Conservation (phyloP, 2,329 filamentous ascomycete genomes). For the Hypoxylon sp. region DNA sequence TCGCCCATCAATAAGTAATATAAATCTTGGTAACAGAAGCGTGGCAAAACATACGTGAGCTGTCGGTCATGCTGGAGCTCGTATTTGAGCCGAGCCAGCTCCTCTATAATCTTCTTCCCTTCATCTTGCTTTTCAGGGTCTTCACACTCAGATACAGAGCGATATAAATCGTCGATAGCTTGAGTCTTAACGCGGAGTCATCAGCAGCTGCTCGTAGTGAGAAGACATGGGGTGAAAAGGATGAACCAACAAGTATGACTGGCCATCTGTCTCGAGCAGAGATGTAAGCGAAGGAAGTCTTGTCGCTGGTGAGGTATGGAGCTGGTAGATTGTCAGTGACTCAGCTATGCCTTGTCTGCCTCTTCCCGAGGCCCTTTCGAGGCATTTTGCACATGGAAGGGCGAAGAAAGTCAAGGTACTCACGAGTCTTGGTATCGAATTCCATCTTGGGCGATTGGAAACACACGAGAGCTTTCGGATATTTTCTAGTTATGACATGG, state of each 20-base stretch:
- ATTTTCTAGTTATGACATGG: background rate
- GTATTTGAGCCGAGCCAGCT: constrained; percentile 88
- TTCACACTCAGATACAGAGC: constrained; percentile 69
- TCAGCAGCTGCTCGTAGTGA: constrained; percentile 5
- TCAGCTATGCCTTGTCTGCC: background rate
- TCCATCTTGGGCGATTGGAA: constrained; percentile 66
- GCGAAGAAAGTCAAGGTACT: constrained; percentile 50
- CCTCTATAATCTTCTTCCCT: constrained; percentile 86
- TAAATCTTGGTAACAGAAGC: background rate
- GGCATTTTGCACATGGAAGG: background rate
- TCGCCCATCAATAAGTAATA: constrained; percentile 13
- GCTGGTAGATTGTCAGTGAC: constrained; percentile 61
- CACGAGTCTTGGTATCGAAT: constrained; percentile 79
- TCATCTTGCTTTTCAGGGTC: constrained; percentile 77
- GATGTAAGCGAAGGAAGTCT: constrained; percentile 85
- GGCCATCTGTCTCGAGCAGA: constrained; percentile 93
- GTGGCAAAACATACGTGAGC: constrained; percentile 70
- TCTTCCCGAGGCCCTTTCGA: background rate
- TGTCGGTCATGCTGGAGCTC: constrained; percentile 90
- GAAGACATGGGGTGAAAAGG: background rate
- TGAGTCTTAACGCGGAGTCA: constrained; percentile 71
- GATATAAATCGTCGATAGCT: constrained; percentile 94
- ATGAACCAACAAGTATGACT: constrained; percentile 79
- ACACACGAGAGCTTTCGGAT: background rate
- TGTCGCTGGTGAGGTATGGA: constrained; percentile 82